phyloP scores from a whole-genome alignment of 176 grass and related monocot genomes.

The Triticum monococcum region DNA sequence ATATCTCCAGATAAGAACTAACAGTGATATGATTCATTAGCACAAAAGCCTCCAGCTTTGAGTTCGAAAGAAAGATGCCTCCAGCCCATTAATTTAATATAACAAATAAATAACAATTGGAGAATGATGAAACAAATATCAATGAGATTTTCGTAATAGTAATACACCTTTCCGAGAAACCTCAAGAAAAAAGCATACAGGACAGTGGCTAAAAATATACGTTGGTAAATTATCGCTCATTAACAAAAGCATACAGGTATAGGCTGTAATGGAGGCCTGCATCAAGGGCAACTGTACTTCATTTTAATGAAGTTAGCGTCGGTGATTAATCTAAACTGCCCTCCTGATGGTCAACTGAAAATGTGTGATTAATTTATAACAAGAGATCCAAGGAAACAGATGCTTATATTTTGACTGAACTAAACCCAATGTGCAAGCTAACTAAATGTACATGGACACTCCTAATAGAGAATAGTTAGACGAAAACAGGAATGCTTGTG shows the following conservation, averaged over 20 bases:
- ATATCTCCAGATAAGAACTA: background rate
- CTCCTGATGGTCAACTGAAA: background rate
- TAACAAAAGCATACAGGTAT: background rate
- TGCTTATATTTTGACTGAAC: conserved; percentile 1
- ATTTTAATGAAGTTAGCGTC: background rate
- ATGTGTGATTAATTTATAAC: background rate
- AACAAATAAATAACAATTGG: background rate
- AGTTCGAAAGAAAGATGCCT: background rate
- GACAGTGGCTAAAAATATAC: background rate
- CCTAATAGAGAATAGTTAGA: background rate
- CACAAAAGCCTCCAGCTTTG: background rate
- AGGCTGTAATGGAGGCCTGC: background rate
- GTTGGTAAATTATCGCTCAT: background rate
- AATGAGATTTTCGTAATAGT: background rate
- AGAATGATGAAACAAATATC: background rate
- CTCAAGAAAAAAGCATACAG: background rate
- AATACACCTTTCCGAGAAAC: background rate
- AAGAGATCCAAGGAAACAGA: conserved; percentile 4
- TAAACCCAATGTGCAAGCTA: background rate
- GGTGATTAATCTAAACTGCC: background rate
- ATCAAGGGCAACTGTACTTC: background rate
- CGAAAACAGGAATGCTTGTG: background rate
- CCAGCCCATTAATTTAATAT: background rate
- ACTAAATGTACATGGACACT: background rate
- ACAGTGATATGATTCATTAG: conserved; percentile 9